Percentiles rank a stretch among this genome's conserved stretches.
Evolutionary conservation across 1,284 basidiomycete species (phyloP).

Genomic region (Malassezia arunalokei): DNA sequence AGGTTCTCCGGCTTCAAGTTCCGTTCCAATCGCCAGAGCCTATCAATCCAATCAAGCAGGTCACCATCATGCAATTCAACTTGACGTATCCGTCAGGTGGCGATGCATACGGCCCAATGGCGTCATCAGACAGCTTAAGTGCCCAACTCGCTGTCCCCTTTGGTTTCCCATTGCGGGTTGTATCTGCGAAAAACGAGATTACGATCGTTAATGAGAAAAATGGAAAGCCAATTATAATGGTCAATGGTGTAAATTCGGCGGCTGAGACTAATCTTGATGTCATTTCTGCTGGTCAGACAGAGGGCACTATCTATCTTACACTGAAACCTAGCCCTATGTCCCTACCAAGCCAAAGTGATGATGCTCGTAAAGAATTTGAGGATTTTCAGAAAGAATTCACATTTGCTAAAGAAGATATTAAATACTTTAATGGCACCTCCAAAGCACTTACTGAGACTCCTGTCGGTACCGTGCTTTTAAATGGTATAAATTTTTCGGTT

Average conservation of each 20-base stretch:
- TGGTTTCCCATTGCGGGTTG: slow-evolving; percentile 60
- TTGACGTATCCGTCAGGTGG: slow-evolving; percentile 54
- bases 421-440: slow-evolving; percentile 58
- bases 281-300: slow-evolving; percentile 52
- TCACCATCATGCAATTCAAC: slow-evolving; percentile 57
- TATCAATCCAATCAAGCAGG: slow-evolving; percentile 60
- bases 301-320: slow-evolving; percentile 58
- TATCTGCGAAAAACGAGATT: slow-evolving; percentile 55
- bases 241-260: slow-evolving; percentile 20
- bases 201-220: slow-evolving; percentile 55
- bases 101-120: slow-evolving; percentile 54
- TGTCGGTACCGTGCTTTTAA: slow-evolving; percentile 58
- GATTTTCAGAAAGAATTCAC: slow-evolving; percentile 45
- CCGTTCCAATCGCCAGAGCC: slow-evolving; percentile 54
- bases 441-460: slow-evolving; percentile 58
- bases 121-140: slow-evolving; percentile 55
- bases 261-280: slow-evolving; percentile 22
- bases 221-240: slow-evolving; percentile 52
- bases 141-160: slow-evolving; percentile 61
- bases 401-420: slow-evolving; percentile 51
- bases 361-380: slow-evolving; percentile 38
- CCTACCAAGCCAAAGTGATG: slow-evolving; percentile 52
- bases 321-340: slow-evolving; percentile 54
- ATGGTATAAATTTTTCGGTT: slow-evolving; percentile 64
- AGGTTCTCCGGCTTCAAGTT: slow-evolving; percentile 54